A percentile compares a stretch with the other conserved stretches of the same genome.
phyloP scores from a whole-genome alignment of 768 basidiomycete species.

The Coprinopsis sp. region DNA sequence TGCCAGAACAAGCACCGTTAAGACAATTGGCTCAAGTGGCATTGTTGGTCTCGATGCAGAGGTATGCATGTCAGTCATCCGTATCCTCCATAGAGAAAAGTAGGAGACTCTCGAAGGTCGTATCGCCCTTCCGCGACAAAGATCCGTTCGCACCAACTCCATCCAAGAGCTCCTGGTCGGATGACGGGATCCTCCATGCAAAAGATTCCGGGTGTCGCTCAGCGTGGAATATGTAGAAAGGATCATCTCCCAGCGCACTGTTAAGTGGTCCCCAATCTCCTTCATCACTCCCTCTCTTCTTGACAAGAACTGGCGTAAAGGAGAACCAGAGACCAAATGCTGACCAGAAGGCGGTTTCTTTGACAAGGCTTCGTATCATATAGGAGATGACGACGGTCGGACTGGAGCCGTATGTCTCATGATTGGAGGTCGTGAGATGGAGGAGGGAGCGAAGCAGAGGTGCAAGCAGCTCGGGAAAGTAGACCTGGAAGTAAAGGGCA shows the following conservation, averaged over 20 bases:
- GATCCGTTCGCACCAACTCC: constrained; percentile 53
- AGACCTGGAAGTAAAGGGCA: constrained; percentile 48
- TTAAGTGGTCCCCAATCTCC: constrained; percentile 42
- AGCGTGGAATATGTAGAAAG: constrained; percentile 59
- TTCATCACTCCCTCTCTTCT: constrained; percentile 14
- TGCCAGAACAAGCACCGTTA: too few relatives aligned
- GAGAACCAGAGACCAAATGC: constrained; percentile 78
- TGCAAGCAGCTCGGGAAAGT: constrained; percentile 78
- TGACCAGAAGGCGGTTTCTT: constrained; percentile 74
- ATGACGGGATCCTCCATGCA: constrained; percentile 47
- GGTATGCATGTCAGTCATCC: too few relatives aligned
- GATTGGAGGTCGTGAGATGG: constrained; percentile 58
- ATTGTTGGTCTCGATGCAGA: too few relatives aligned
- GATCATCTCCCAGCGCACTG: constrained; percentile 31
- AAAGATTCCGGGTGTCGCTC: constrained; percentile 52
- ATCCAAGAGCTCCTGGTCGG: constrained; percentile 51
- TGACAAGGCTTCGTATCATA: constrained; percentile 66
- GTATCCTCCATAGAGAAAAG: constrained; percentile 36
- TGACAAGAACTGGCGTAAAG: constrained; percentile 51
- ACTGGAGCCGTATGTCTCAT: constrained; percentile 22
- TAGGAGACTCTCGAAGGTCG: constrained; percentile 68
- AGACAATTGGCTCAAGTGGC: too few relatives aligned
- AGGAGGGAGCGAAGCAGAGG: constrained; percentile 73
- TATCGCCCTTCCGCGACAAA: constrained; percentile 47
- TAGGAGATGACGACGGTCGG: constrained; percentile 61